Percentiles rank a stretch among this genome's conserved stretches.
phyloP scores from a whole-genome alignment of 352 stramenopile species.

The Pythium biforme region DNA sequence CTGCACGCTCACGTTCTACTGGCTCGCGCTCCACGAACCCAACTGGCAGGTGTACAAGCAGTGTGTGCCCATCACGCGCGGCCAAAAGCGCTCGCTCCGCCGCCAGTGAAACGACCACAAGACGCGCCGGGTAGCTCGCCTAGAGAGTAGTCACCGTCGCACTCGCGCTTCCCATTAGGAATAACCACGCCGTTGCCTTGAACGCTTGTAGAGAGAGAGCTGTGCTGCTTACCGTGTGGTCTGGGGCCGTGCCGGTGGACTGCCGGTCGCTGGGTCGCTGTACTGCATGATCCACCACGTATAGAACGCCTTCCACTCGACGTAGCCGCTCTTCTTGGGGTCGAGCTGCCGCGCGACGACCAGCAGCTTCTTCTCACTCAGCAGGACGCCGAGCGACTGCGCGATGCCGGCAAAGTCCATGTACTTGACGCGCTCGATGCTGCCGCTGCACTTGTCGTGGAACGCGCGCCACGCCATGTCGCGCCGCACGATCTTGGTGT shows the following conservation, averaged over 20 bases:
- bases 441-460: constrained; percentile 25
- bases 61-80: constrained; percentile 24
- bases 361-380: constrained; percentile 51
- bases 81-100: constrained; percentile 16
- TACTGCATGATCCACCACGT: constrained; percentile 58
- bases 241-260: constrained; percentile 1
- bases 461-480: constrained; percentile 60
- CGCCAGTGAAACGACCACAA: too few species aligned
- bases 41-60: constrained; percentile 40
- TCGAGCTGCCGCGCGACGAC: constrained; percentile 43
- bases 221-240: not conserved
- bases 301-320: constrained; percentile 67
- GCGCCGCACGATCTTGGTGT: constrained; percentile 60
- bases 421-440: constrained; percentile 32
- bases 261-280: constrained; percentile 9
- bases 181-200: not conserved
- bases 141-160: not conserved
- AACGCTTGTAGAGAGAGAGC: too few species aligned
- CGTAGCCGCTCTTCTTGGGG: constrained; percentile 45
- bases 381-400: constrained; percentile 37
- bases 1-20: constrained; percentile 36
- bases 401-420: constrained; percentile 49
- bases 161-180: too few species aligned
- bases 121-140: too few species aligned
- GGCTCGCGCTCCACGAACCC: constrained; percentile 34